A percentile compares a stretch with the other conserved stretches of the same genome.
Conservation (phyloP, 2,329 filamentous ascomycete species). For the Fusarium sp. region DNA sequence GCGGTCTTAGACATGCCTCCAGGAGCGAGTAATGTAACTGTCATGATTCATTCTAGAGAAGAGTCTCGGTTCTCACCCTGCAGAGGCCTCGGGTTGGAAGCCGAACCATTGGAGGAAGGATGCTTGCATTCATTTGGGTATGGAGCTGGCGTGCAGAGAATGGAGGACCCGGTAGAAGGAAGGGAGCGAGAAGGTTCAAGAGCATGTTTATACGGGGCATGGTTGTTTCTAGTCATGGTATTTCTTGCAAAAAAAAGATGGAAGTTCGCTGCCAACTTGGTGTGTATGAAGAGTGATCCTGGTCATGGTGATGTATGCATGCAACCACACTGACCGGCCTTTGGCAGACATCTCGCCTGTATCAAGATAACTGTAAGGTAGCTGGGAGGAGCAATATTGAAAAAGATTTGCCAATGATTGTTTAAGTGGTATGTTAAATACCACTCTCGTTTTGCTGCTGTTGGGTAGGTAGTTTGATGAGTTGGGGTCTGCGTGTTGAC, state of each 20-base stretch:
- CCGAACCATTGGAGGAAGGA: constrained; percentile 13
- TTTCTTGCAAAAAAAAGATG: constrained; percentile 30
- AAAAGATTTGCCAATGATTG: neutral
- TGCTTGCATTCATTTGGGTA: constrained; percentile 14
- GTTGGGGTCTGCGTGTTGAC: neutral
- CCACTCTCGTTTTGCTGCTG: neutral
- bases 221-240: constrained; percentile 29
- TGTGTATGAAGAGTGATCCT: neutral
- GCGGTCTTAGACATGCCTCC: constrained; percentile 44
- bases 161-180: constrained; percentile 12
- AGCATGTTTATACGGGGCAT: constrained; percentile 34
- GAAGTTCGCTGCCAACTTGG: constrained; percentile 13
- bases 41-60: constrained; percentile 31
- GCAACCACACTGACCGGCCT: neutral
- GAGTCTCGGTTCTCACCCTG: constrained; percentile 23
- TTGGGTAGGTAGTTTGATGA: neutral
- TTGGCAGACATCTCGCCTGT: neutral
- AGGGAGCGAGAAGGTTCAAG: constrained; percentile 32
- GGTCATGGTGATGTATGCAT: neutral
- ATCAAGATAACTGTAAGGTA: neutral
- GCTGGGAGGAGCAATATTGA: neutral
- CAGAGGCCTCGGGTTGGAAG: neutral
- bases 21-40: constrained; percentile 36
- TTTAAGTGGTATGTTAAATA: neutral
- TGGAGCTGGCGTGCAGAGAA: constrained; percentile 18